These are phyloP conservation scores for Cucurbita argyrosperma DNA, from an alignment of 306 rosid species.

Conservation along the genomic window DNA sequence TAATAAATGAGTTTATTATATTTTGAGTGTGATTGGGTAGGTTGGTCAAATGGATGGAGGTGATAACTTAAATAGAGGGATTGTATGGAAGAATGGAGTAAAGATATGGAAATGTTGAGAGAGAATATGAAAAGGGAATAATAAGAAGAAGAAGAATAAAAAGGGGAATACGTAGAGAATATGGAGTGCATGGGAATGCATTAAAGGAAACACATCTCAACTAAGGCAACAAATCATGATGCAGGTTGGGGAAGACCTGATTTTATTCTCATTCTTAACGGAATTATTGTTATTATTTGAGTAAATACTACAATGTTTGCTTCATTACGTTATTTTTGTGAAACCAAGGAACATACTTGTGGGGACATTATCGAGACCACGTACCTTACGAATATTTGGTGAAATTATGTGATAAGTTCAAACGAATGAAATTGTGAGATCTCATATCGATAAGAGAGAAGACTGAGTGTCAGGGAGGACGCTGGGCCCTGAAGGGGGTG, in stretches of 20 bases:
- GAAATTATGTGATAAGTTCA: too few species aligned
- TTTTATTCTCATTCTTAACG: conserved; percentile 4
- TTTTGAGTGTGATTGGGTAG: background rate
- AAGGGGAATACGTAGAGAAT: background rate
- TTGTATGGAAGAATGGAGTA: background rate
- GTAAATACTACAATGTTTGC: conserved; percentile 25
- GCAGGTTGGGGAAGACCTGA: background rate
- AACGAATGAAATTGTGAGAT: too few species aligned
- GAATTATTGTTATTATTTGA: conserved; percentile 18
- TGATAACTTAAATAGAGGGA: background rate
- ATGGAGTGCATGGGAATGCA: conserved; percentile 7
- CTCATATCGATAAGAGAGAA: too few species aligned
- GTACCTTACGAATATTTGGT: too few species aligned
- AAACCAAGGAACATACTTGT: conserved; percentile 37
- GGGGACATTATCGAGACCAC: background rate
- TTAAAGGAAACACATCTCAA: conserved; percentile 21
- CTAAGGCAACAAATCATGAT: conserved; percentile 75
- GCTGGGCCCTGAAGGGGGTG: too few species aligned
- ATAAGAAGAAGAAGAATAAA: background rate
- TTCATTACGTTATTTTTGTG: conserved; percentile 41
- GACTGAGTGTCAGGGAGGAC: too few species aligned
- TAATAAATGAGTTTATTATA: too few species aligned
- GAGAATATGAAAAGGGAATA: background rate
- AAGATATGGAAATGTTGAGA: background rate
- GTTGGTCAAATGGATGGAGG: background rate